Evolutionary conservation across 176 grass and related monocot genomes (phyloP).

Genomic region (Cenchrus americanus): DNA sequence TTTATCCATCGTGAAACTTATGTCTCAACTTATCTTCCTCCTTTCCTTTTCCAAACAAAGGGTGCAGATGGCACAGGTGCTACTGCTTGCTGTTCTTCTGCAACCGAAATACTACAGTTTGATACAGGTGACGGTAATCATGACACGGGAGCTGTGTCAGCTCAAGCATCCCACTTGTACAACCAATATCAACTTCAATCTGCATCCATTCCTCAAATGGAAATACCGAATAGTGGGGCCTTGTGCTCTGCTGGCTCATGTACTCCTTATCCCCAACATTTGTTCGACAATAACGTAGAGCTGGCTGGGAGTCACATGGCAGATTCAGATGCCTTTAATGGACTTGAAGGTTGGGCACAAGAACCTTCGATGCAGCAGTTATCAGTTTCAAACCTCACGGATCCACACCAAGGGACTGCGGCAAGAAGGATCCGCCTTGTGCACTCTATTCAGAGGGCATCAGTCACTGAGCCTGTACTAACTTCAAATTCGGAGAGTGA

Average conservation of each 20-base stretch:
- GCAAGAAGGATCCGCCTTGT: constrained; percentile 53
- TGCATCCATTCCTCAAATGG: background rate
- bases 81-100: constrained; percentile 17
- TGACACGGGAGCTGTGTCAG: background rate
- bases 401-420: constrained; percentile 39
- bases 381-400: background rate
- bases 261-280: constrained; percentile 29
- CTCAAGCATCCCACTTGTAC: background rate
- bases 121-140: constrained; percentile 7
- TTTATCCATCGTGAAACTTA: background rate
- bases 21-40: background rate
- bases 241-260: constrained; percentile 10
- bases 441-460: constrained; percentile 30
- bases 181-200: constrained; percentile 5
- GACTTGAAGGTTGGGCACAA: background rate
- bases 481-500: constrained; percentile 14
- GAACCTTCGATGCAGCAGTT: constrained; percentile 28
- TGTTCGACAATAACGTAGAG: constrained; percentile 15
- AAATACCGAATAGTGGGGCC: constrained; percentile 23
- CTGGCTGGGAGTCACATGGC: background rate
- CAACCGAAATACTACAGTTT: constrained; percentile 11
- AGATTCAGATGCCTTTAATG: constrained; percentile 40
- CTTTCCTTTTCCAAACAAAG: constrained; percentile 37
- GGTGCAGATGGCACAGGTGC: constrained; percentile 1
- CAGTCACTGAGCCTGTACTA: constrained; percentile 17